phyloP scores from a whole-genome alignment of 106 monocot species.

The Dendrobium nobile region DNA sequence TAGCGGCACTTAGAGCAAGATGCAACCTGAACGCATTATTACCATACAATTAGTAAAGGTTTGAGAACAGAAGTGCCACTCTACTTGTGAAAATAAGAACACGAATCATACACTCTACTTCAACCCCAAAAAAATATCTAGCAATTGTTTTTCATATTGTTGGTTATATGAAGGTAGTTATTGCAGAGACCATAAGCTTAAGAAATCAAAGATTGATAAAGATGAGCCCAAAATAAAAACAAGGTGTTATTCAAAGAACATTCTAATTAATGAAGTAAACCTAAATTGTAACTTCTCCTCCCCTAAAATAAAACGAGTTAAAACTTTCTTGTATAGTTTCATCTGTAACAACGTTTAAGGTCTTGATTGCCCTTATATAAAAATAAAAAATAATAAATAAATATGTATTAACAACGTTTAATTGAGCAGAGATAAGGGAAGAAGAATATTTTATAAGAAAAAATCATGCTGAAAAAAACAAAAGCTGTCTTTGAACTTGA shows the following conservation, averaged over 20 bases:
- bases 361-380: no score
- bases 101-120: neutral
- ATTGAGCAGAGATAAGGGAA: neutral
- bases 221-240: neutral
- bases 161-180: neutral
- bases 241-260: neutral
- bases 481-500: neutral
- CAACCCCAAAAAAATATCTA: neutral
- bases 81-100: neutral
- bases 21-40: slow-evolving; percentile 40
- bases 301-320: neutral
- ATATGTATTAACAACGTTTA: neutral
- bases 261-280: neutral
- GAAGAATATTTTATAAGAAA: neutral
- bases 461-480: neutral
- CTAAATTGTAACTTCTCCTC: neutral
- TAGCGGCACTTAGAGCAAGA: slow-evolving; percentile 91
- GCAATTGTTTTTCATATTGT: neutral
- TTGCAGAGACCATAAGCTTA: neutral
- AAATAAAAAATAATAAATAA: no score
- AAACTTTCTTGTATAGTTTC: neutral
- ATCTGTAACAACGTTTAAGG: no score
- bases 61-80: neutral
- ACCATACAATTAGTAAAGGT: neutral
- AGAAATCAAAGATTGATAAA: neutral